Conservation (phyloP, 2,329 filamentous ascomycete species). For the Scedosporium apiospermum region DNA sequence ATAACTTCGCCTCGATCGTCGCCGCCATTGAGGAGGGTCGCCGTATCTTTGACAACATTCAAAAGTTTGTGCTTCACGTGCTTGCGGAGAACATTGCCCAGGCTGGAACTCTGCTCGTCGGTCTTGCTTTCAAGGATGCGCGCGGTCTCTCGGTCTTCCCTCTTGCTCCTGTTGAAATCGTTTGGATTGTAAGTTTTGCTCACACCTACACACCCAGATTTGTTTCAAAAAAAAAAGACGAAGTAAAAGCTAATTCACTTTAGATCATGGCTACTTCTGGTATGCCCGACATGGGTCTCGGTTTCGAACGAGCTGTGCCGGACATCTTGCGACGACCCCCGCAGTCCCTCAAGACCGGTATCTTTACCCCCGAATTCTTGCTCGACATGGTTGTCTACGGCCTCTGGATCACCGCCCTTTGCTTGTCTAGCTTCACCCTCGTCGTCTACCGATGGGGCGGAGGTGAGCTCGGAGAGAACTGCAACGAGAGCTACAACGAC, state of each 20-base stretch:
- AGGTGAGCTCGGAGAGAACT: slow-evolving; percentile 47
- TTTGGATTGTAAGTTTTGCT: slow-evolving; percentile 47
- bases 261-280: slow-evolving; percentile 66
- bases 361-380: slow-evolving; percentile 58
- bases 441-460: slow-evolving; percentile 55
- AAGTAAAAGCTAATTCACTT: not conserved
- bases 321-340: slow-evolving; percentile 62
- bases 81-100: slow-evolving; percentile 64
- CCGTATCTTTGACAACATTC: slow-evolving; percentile 66
- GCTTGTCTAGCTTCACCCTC: slow-evolving; percentile 52
- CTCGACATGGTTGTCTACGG: slow-evolving; percentile 61
- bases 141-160: slow-evolving; percentile 61
- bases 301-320: slow-evolving; percentile 60
- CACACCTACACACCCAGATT: not conserved
- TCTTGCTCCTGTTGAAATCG: slow-evolving; percentile 63
- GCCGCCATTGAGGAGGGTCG: slow-evolving; percentile 63
- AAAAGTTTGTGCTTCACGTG: slow-evolving; percentile 64
- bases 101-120: slow-evolving; percentile 59
- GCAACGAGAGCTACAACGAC: slow-evolving; percentile 47
- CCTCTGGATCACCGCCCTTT: slow-evolving; percentile 57
- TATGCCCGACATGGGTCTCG: slow-evolving; percentile 68
- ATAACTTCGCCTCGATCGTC: slow-evolving; percentile 65
- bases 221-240: not conserved
- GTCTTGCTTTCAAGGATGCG: slow-evolving; percentile 61
- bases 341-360: slow-evolving; percentile 48